Evolutionary conservation across 2,329 filamentous ascomycete genomes (phyloP), one percentile per base, ranked within the genome.

Genomic region (Phyllosticta citriasiana): DNA sequence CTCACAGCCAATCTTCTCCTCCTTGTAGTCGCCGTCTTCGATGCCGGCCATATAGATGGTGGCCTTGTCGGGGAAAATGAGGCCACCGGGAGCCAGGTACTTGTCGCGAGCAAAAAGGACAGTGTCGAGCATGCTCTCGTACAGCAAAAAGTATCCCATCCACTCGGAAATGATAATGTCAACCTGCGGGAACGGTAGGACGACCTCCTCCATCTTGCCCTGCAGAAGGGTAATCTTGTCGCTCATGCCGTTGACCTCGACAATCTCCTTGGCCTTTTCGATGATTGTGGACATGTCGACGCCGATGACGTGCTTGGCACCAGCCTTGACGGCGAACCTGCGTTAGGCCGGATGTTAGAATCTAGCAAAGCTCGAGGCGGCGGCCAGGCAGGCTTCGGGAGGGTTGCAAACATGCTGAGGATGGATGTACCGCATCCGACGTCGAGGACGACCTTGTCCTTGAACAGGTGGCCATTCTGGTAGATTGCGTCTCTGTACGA

Each of bases 211-310:
- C 94, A 99, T 99, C 84, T 99, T 99, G 75, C 94, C 94, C 80
- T 97, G 94, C 66, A 99, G 84, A 63, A 99, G 85, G 59, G 94
- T 97, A 75, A 99, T 97, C 84, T 96, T 96, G 79, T 93, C 88
- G 59, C 88, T 83, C 83, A 99, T 86, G 69, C 93, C 92, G 76
- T 99, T 99, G 68, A 83, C 84, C 73, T 86, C 86, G 72, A 97
- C 94, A 67, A 99, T 99, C 81, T 97, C 89, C 71, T 86, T 87
- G 53, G 94, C 94, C 83, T 99, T 99, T 79, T 96, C 91, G 78
- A 99, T 97, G 77, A 99, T 99, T 68, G 93, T 97, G 35, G 94
- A 99, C 93, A 97, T 99, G 77, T 99, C 94, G 62, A 99, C 94
- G 70, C 94, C 94, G 67, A 97, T 96, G 68, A 99, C 94, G 77